Base-by-base conservation (phyloP, 805 yeast genomes). In the Candida ipomoeae region DNA sequence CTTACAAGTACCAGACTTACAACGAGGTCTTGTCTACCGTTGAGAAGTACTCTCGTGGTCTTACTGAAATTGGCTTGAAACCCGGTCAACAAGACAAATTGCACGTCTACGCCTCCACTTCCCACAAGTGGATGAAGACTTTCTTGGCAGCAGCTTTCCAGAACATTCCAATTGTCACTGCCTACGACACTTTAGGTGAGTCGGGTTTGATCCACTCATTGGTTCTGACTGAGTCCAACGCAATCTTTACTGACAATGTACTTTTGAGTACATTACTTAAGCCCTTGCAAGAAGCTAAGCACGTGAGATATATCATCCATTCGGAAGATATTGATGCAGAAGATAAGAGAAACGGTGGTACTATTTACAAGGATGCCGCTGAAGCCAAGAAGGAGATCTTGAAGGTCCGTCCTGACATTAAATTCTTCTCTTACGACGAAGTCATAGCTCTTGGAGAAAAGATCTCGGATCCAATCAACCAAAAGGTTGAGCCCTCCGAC, bases 101-200 rank as follows among this genome's bases (percentile, higher is more conserved):
- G 59, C 97, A 90, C 67, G 79, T 92, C 48, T 94, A 84, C 70
- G 97, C 97, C 23, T 69, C 87, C 18, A 94, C 99, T 13, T 87
- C 96, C 14, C 85, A 81, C 50, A 82, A 82, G 63, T 92, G 98
- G 98, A 81, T 92, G 89, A 87, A 88, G 71, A 80, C 88, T 32
- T 92, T 83, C 56, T 67, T 89, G 52, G 96, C 91, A 14, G 78
- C 89, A 48, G 81, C 82, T 60, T 74, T 90, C 47, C 97, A 89
- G 69, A 71, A 79, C 45, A 84, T 94, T 53, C 87, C 98, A 21
- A 79, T 87, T 50, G 98, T 90, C 38, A 94, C 99, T 14, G 98
- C 99, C 36, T 94, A 94, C 69, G 97, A 91, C 68, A 89, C 97
- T 40, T 77, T 91, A 57, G 97, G 97, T 51, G 96, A 89, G 69